Percentiles rank a stretch among this genome's conserved stretches.
Conservation (phyloP, 768 basidiomycete genomes). For the Suillus subalutaceus region DNA sequence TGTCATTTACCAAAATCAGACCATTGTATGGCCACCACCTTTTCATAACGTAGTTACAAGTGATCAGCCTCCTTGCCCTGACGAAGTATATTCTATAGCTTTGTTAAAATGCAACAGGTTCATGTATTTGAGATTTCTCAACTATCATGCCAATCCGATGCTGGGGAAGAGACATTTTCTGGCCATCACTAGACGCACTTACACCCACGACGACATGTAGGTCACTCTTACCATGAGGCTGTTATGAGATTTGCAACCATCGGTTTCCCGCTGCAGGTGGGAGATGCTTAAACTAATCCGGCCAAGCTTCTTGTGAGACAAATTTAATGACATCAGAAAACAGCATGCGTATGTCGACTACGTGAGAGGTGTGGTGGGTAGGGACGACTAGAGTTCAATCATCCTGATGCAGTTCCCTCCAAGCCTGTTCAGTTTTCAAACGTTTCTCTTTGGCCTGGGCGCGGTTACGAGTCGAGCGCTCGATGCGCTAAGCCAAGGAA, state of each 20-base stretch:
- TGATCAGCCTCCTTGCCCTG: neutral
- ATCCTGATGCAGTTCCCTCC: constrained; percentile 61
- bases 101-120: neutral
- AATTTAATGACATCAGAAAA: constrained; percentile 6
- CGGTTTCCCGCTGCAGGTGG: neutral
- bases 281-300: neutral
- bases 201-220: neutral
- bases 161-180: neutral
- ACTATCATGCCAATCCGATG: neutral
- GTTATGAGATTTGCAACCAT: neutral
- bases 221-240: neutral
- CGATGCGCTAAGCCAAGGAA: constrained; percentile 44
- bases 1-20: neutral
- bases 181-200: neutral
- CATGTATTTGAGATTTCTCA: neutral
- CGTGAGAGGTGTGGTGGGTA: neutral
- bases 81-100: neutral
- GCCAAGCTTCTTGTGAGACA: neutral
- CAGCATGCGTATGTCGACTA: neutral
- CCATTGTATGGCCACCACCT: constrained; percentile 1
- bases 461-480: constrained; percentile 62
- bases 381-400: constrained; percentile 23
- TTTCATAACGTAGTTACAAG: neutral
- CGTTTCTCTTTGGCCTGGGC: constrained; percentile 59
- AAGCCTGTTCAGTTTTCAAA: constrained; percentile 58